Base-by-base conservation (phyloP, 176 grass and related monocot genomes). In the Puccinellia tenuiflora region DNA sequence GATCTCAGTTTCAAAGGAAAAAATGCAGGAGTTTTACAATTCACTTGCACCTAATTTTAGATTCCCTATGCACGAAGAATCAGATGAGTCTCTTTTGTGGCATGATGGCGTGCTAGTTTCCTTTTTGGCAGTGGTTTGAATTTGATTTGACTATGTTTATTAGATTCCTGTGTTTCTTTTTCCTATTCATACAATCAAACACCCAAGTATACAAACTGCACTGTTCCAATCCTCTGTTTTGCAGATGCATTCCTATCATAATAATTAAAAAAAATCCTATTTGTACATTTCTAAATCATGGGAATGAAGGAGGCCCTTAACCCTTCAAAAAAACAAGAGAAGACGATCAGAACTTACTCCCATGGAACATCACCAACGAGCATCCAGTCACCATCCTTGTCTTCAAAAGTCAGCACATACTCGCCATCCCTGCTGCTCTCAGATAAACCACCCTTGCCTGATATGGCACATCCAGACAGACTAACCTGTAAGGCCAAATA, bases 371-470 rank as follows among this genome's bases (percentile, higher is more conserved):
- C 91, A 79, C 94, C 94, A 9, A 93, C 94, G 62, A 97, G 86
- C 91, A 97, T 93, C 94, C 91, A 97, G 63, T 97, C 91, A 5
- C 91, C 89, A 54, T 97, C 94, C 69, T 93, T 93, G 43, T 97
- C 94, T 91, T 97, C 94, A 38, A 93, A 96, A 48, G 94, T 96
- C 46, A 96, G 75, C 46, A 96, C 94, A 22, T 89, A 93, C 69
- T 96, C 94, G 15, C 84, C 86, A 81, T 86, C 88, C 53, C 75
- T 86, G 64, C 69, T 56, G 66, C 77, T 92, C 75, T 86, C 86
- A 57, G 83, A 78, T 78, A 88, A 73, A 84, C 80, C 90, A 28
- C 81, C 90, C 64, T 79, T 92, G 7, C 86, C 84, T 86, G 86
- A 45, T 56, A 84, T 77, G 59, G 29, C 70, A 50, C 80, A 84